Evolutionary conservation across 495 filamentous ascomycete species (phyloP), one percentile per base, ranked within the genome.

Genomic region (Choiromyces venosus): DNA sequence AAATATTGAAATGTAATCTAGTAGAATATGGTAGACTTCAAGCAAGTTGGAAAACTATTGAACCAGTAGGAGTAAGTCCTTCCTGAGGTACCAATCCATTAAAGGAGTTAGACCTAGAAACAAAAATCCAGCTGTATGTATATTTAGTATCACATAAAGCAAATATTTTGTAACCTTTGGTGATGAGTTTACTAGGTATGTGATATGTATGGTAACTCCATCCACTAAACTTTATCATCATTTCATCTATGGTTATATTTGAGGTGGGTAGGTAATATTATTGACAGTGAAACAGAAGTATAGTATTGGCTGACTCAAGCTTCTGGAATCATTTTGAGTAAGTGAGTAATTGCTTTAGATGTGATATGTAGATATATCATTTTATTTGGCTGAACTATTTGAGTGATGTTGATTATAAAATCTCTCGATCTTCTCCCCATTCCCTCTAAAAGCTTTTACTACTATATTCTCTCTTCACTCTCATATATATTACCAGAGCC

Each of bases 111-210:
- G 56, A 65, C 35, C 25, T 7, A n/a, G 72, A 74, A n/a, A 35
- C 46, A 38, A 40, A 37, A 29, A 71, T 29, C 37, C 0, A 37
- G 46, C 42, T 21, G 38, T 12, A n/a, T n/a, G 68, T 70, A 40
- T 44, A 66, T 1, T 16, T 29, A 0, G 33, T 25, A 40, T 64
- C 64, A 37, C 56, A 74, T 12, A 73, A n/a, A n/a, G 19, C 65
- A 61, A 65, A 66, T 40, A 70, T 66, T 38, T 73, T 76, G 39
- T 73, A 76, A 0, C 71, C 71, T 61, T 70, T n/a, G 19, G 65
- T 64, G 16, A 76, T 76, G 8, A 66, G 66, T 38, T 76, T 73
- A 52, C 61, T 37, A 0, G 38, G 71, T 71, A 76, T 76, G n/a
- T 73, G 73, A 0, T 19, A 46, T 16, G 68, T 73, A 70, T 76